These are phyloP conservation scores for Fusarium decemcellulare DNA, from an alignment of 2,329 filamentous ascomycete genomes.

Conservation along the genomic window DNA sequence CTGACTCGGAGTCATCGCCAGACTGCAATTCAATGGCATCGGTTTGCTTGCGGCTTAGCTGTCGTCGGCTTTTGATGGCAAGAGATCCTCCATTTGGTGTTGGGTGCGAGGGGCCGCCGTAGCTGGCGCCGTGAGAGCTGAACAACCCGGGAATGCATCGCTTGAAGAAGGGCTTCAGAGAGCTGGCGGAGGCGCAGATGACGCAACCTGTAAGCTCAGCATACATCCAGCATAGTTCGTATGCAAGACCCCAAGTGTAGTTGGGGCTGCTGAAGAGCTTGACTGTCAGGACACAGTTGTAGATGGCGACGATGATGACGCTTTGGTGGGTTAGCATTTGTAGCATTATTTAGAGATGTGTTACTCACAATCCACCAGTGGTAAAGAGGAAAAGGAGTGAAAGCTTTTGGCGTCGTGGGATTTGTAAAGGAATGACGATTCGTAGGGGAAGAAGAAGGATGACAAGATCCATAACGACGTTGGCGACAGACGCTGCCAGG, in stretches of 20 bases:
- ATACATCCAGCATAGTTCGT: constrained; percentile 45
- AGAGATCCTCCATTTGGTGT: constrained; percentile 18
- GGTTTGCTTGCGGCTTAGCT: constrained; percentile 36
- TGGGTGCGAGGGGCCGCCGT: constrained; percentile 9
- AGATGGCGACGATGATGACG: constrained; percentile 42
- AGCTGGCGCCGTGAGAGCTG: constrained; percentile 20
- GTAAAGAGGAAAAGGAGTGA: constrained; percentile 37
- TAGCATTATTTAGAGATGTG: background rate
- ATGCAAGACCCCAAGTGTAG: constrained; percentile 43
- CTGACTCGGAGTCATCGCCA: constrained; percentile 36
- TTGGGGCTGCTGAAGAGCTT: constrained; percentile 34
- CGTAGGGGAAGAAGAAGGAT: constrained; percentile 33
- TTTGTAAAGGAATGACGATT: constrained; percentile 35
- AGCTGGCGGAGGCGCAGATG: constrained; percentile 42
- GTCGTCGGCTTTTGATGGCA: constrained; percentile 21
- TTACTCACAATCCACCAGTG: constrained; percentile 40
- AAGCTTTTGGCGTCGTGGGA: constrained; percentile 36
- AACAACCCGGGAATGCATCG: constrained; percentile 29
- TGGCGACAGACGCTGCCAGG: constrained; percentile 41
- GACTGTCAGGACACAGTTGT: constrained; percentile 41
- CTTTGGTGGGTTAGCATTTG: background rate
- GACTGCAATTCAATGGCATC: constrained; percentile 43
- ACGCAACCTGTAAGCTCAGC: constrained; percentile 43
- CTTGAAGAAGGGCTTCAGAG: constrained; percentile 41
- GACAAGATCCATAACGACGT: constrained; percentile 41